These are phyloP conservation scores for Ceratocystis huliohia DNA, from an alignment of 2,329 filamentous ascomycete genomes.

Conservation along the genomic window DNA sequence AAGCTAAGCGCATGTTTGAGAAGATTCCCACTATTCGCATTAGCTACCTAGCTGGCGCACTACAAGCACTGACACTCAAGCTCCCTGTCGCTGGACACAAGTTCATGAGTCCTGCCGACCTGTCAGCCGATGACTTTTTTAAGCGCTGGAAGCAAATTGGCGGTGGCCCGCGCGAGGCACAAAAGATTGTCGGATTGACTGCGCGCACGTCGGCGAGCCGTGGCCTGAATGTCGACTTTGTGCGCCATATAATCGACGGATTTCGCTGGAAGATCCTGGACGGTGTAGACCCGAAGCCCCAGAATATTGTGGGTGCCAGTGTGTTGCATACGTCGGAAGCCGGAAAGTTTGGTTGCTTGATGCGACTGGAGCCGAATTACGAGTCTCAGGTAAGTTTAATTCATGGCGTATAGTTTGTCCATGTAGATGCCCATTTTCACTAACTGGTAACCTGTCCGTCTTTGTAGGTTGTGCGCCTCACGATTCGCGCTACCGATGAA, in stretches of 20 bases:
- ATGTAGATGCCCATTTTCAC: constrained; percentile 11
- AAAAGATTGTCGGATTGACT: constrained; percentile 65
- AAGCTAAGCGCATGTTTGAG: constrained; percentile 67
- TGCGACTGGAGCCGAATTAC: constrained; percentile 91
- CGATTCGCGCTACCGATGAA: constrained; percentile 87
- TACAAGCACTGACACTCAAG: constrained; percentile 85
- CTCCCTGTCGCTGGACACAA: constrained; percentile 82
- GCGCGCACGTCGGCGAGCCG: constrained; percentile 32
- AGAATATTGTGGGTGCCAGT: constrained; percentile 86
- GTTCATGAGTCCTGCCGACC: constrained; percentile 86
- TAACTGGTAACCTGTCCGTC: constrained; percentile 22
- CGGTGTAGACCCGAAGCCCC: constrained; percentile 78
- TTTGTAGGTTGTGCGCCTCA: constrained; percentile 84
- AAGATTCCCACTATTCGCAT: constrained; percentile 84
- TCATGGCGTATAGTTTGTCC: not conserved
- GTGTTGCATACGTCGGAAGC: constrained; percentile 69
- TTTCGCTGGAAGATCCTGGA: constrained; percentile 83
- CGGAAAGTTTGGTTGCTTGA: constrained; percentile 86
- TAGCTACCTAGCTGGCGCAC: constrained; percentile 82
- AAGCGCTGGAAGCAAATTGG: constrained; percentile 99
- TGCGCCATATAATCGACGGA: constrained; percentile 61
- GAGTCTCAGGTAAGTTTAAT: constrained; percentile 60
- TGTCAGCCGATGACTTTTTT: constrained; percentile 90
- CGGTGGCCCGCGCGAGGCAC: constrained; percentile 71
- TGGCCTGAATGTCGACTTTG: constrained; percentile 58